Base-by-base conservation (phyloP, 2,329 filamentous ascomycete genomes). In the Cylindrodendrum hubeiense region DNA sequence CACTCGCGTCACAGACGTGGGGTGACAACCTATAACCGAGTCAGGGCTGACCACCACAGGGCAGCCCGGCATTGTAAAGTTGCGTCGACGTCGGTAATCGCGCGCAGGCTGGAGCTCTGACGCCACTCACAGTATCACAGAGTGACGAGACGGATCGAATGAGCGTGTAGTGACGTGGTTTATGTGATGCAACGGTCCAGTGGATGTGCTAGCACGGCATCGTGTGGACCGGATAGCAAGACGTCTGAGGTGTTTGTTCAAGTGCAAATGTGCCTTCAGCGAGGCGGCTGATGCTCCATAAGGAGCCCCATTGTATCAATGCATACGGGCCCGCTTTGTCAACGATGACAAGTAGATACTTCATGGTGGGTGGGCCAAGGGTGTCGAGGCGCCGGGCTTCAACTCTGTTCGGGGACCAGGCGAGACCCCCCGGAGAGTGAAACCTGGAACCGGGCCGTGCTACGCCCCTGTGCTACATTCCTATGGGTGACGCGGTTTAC, bases 121-220 rank as follows among this genome's bases (percentile, higher is more conserved):
- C 44, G 21, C 28, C 30, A 44, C 21, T 53, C 10, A 8, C 17
- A 43, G 17, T n/a, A 37, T 24, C 51, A 12, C 17, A 33, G 10
- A 37, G 51, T 30, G 43, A 52, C 34, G 30, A 17, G 5, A 3
- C 37, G 39, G 22, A 15, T 33, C 22, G 21, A 15, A 8, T 4
- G 41, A 47, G 21, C 7, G 12, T 33, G 10, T 33, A 24, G 19
- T 63, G 37, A 46, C 41, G 52, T 62, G 54, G 41, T 41, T 52
- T 19, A 39, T 46, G 37, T 52, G 37, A 56, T 56, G 57, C 17
- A 56, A 15, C 46, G 4, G 15, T 41, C 49, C 30, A 53, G 30
- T 56, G 41, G 28, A 13, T 49, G 50, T 24, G n/a, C 46, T 51
- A 28, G 19, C 21, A 46, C 39, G 13, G 47, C 53, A 21, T 50